These are phyloP conservation scores for Globisporangium barbulae DNA, from an alignment of 352 stramenopile species.

Conservation along the genomic window DNA sequence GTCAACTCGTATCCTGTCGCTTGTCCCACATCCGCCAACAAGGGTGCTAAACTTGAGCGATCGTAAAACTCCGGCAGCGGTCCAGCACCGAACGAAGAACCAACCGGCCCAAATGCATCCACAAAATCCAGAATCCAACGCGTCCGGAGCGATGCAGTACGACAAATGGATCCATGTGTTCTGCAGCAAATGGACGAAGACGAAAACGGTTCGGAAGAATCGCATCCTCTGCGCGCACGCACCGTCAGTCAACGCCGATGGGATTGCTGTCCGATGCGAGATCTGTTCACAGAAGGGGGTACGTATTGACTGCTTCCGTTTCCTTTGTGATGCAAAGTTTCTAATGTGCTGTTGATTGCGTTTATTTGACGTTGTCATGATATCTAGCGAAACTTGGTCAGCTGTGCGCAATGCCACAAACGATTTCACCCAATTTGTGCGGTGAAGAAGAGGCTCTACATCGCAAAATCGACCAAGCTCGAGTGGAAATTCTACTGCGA, in stretches of 20 bases:
- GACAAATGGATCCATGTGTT: conserved; percentile 78
- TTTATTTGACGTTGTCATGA: not conserved
- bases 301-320: conserved; percentile 7
- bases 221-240: conserved; percentile 55
- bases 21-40: not conserved
- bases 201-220: conserved; percentile 59
- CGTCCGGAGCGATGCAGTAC: conserved; percentile 7
- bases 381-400: conserved; percentile 43
- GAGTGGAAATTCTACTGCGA: conserved; percentile 84
- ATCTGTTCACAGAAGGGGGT: conserved; percentile 49
- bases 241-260: conserved; percentile 23
- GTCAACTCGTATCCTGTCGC: conserved; percentile 1
- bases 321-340: not conserved
- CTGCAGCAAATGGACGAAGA: conserved; percentile 73
- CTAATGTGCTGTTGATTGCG: conserved; percentile 8
- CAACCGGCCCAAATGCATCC: not conserved
- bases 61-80: not conserved
- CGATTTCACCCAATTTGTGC: conserved; percentile 77
- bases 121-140: conserved; percentile 3
- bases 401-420: conserved; percentile 56
- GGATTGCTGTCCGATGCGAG: conserved; percentile 42
- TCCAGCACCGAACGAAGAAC: not conserved
- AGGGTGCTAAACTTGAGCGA: conserved; percentile 2
- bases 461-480: conserved; percentile 48
- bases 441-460: conserved; percentile 58